Conservation (phyloP, 805 yeast genomes). For the Torulaspora maleeae region DNA sequence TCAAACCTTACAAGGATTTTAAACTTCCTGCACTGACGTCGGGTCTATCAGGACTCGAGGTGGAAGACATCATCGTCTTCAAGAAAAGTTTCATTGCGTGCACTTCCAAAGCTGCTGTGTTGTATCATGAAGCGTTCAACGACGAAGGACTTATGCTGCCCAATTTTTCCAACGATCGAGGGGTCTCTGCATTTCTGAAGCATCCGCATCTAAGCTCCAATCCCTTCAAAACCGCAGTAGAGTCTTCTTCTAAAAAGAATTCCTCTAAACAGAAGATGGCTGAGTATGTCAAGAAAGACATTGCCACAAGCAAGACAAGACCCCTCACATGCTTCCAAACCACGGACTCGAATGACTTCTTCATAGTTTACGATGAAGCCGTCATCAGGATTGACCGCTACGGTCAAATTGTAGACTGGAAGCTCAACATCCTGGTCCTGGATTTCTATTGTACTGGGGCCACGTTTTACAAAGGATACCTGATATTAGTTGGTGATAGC, state of each 20-base stretch:
- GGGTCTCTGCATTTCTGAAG: conserved; percentile 14
- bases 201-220: conserved; percentile 21
- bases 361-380: conserved; percentile 65
- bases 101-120: conserved; percentile 61
- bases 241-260: conserved; percentile 23
- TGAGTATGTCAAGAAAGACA: conserved; percentile 38
- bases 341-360: conserved; percentile 47
- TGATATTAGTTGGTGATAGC: conserved; percentile 57
- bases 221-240: conserved; percentile 22
- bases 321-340: conserved; percentile 65
- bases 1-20: conserved; percentile 51
- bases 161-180: conserved; percentile 48
- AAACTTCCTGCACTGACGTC: conserved; percentile 53
- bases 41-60: conserved; percentile 50
- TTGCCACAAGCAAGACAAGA: conserved; percentile 34
- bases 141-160: conserved; percentile 50
- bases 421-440: conserved; percentile 39
- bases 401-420: conserved; percentile 47
- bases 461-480: conserved; percentile 43
- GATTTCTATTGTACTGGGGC: conserved; percentile 41
- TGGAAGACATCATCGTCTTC: conserved; percentile 57
- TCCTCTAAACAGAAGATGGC: conserved; percentile 33
- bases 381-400: conserved; percentile 60
- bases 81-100: conserved; percentile 64
- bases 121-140: conserved; percentile 50